Evolutionary conservation across 2,329 filamentous ascomycete species (phyloP), one percentile per base, ranked within the genome.

Genomic region (Claviceps monticola): DNA sequence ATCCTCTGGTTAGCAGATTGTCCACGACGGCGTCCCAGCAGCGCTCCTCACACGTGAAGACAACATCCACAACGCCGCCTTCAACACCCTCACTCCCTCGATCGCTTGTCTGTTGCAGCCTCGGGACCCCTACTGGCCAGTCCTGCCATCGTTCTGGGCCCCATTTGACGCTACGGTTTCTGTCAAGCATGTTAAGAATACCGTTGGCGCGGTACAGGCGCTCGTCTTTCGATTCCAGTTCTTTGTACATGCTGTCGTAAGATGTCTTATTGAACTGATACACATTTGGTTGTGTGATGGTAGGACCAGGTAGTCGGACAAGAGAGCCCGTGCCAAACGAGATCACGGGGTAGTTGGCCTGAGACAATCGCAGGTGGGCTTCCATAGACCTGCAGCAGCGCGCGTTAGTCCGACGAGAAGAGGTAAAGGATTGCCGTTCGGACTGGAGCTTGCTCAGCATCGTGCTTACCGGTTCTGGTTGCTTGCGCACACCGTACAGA

Each of bases 11-110:
- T 56, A 95, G 80, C 50, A 98, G 74, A 65, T 98, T 91, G 61
- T 98, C 93, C 11, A 98, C 79, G 37, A 98, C 93, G 4, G 93
- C 90, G 68, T 98, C 93, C 88, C 94, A 98, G 65, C 93, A 98
- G 55, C 93, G 78, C 70, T 98, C 93, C 67, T 98, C 93, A 64
- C 93, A 98, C 0, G 93, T 98, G 59, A 98, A 90, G 53, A 98
- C 90, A 6, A 97, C 74, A 64, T 98, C 93, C 0, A 95, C 90
- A 4, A 95, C 76, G 6, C 93, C 93, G 7, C 84, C 86, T 66
- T 98, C 93, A 7, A 86, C 86, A 16, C 93, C 93, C 17, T 78
- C 66, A 53, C 82, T 82, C 23, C 93, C 93, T 62, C 84, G 82
- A 64, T 96, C 85, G 45, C 77, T 77, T 41, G 80, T 72, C 57